Evolutionary conservation across 495 filamentous ascomycete species (phyloP).

Genomic region (Neurospora sp.): DNA sequence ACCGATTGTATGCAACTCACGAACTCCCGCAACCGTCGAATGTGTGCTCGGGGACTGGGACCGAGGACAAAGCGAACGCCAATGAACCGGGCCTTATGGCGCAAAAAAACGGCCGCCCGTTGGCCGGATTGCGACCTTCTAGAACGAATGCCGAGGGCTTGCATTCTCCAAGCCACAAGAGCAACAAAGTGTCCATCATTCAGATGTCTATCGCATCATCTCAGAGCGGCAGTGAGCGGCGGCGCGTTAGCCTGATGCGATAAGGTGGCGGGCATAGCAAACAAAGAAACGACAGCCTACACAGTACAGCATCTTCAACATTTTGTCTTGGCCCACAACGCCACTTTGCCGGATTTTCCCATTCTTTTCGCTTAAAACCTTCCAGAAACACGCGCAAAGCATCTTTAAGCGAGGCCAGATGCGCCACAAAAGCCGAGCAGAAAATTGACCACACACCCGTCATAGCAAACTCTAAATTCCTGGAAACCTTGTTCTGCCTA

Average conservation of each 20-base stretch:
- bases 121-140: background rate
- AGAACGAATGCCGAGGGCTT: background rate
- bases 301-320: background rate
- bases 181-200: background rate
- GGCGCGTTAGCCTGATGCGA: background rate
- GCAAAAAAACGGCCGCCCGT: background rate
- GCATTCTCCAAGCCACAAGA: background rate
- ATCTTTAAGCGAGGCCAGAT: background rate
- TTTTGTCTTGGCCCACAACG: background rate
- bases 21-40: background rate
- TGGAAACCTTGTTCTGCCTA: background rate
- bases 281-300: background rate
- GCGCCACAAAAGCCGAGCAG: background rate
- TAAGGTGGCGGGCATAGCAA: background rate
- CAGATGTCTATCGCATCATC: background rate
- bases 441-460: background rate
- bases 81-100: background rate
- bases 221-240: background rate
- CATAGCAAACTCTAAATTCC: background rate
- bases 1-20: background rate
- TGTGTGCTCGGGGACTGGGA: background rate
- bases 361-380: background rate
- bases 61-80: background rate
- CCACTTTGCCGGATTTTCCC: background rate
- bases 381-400: background rate